Conservation (phyloP, 2,329 filamentous ascomycete genomes). For the Sporothrix brasiliensis region DNA sequence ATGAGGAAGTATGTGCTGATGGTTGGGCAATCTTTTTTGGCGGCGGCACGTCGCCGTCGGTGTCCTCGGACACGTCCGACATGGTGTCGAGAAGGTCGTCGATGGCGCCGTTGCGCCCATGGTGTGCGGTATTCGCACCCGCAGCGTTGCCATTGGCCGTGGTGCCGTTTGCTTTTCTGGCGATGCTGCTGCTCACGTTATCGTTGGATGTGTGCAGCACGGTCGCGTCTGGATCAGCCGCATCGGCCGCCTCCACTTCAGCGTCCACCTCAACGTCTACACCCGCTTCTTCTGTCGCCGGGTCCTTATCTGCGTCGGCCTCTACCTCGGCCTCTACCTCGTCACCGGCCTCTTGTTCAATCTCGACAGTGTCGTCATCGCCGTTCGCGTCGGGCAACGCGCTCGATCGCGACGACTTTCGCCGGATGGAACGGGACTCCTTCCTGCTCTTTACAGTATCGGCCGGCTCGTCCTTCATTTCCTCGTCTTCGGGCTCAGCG, state of each 20-base stretch:
- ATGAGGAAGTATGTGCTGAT: neutral
- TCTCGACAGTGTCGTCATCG: constrained; percentile 1
- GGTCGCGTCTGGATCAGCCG: constrained; percentile 21
- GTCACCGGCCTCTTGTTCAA: constrained; percentile 7
- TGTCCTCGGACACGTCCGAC: constrained; percentile 85
- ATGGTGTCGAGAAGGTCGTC: constrained; percentile 57
- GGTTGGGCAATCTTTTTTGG: constrained; percentile 16
- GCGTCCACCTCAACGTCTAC: constrained; percentile 24
- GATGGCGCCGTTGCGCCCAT: constrained; percentile 38
- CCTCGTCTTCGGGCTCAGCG: constrained; percentile 28
- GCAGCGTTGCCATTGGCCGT: neutral
- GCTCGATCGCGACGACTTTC: constrained; percentile 23
- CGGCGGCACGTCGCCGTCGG: constrained; percentile 75
- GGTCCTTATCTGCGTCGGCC: constrained; percentile 18
- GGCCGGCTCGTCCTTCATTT: constrained; percentile 18
- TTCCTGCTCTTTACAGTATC: neutral
- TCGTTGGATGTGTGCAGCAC: constrained; percentile 23
- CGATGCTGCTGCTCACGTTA: neutral
- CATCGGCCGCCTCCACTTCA: constrained; percentile 4
- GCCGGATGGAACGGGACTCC: constrained; percentile 18
- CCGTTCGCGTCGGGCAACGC: neutral
- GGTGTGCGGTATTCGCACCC: neutral
- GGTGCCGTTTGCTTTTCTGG: constrained; percentile 32
- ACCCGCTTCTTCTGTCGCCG: constrained; percentile 39
- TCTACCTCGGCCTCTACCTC: constrained; percentile 39